Evolutionary conservation across 768 basidiomycete species (phyloP), one percentile per base, ranked within the genome.

Genomic region (Leccinellum albellum): DNA sequence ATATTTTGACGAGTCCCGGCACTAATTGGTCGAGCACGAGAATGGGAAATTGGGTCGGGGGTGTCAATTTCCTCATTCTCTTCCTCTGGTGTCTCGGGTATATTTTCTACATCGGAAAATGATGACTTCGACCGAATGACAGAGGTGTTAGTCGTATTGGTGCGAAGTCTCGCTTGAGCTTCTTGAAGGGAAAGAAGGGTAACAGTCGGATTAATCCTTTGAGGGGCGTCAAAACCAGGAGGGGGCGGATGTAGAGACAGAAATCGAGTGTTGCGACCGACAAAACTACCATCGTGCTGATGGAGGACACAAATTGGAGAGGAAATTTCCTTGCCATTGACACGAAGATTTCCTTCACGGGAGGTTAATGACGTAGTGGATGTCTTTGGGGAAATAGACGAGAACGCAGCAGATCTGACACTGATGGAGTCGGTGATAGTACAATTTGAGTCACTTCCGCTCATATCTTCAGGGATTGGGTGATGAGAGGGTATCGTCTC

Each of bases 111-210:
- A 51, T 73, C 63, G 33, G 75, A 70, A 57, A 77, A 75, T 10
- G 72, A 67, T 7, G 64, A 61, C 7, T 63, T 66, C 35, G 61
- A 60, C 50, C 64, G 63, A 28, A 68, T 55, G 47, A 71, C 59
- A 2, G 69, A 56, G 52, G 63, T 59, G 47, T 76, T 73, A 20
- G 68, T 69, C 4, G 80, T 79, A n/a, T 72, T 73, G 62, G 77
- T 81, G 51, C 86, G 82, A 46, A 81, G 75, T 50, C 86, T 82
- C 66, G 85, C 88, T 62, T 89, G 83, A 3, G 89, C 89, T 73
- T 92, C 88, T 65, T 91, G 87, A 53, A 91, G 76, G 5, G 88
- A 82, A 50, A 91, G 91, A 37, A 92, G 79, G 29, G 81, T 76
- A 60, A 90, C 85, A 15, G 81, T 73, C 21, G 84, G 77, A 52